Base-by-base conservation (phyloP, 805 yeast genomes). In the Lipomyces spencermartinsiae region DNA sequence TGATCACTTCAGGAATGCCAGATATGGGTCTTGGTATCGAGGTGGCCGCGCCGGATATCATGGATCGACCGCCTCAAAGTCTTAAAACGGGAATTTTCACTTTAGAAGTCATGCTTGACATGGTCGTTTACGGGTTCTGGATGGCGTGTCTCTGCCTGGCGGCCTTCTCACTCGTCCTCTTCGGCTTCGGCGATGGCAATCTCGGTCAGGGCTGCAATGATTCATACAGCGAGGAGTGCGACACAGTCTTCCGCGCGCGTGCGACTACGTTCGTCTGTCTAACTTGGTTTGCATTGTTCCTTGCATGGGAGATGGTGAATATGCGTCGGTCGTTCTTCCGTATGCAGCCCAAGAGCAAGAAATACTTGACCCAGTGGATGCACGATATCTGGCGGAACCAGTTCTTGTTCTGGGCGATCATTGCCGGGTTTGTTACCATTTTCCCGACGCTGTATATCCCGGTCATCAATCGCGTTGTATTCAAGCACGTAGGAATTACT, bases 381-480 rank as follows among this genome's bases (percentile, higher is more conserved):
- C 82, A 78, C 67, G 93, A 88, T 74, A 78, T 91, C 53, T 90
- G 92, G 91, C 79, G 79, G n/a, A 91, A 91, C 78, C 86, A 89
- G 78, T 87, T 91, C 71, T 81, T 91, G 74, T 89, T 91, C 81
- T 90, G 93, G 93, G 89, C 96, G 0, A 84, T 91, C 58, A 76
- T 89, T 51, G 80, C 84, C 61, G 97, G 94, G 0, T 85, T 89
- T 70, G 78, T 84, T n/a, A 83, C 91, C 1, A 87, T 89, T 3
- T 88, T 91, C 84, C 96, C 96, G 54, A 89, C 90, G n/a, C 86
- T 91, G 54, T 91, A 91, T 78, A 91, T 91, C 71, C 97, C 97
- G 6, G 96, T 90, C n/a, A 91, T 91, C 76, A 91, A 91, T 77
- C 80, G 83, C 59, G 84, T 84, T 69, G 96, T 91, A 4, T 91